Conservation (phyloP, 306 rosid genomes). For the Argentina anserina region DNA sequence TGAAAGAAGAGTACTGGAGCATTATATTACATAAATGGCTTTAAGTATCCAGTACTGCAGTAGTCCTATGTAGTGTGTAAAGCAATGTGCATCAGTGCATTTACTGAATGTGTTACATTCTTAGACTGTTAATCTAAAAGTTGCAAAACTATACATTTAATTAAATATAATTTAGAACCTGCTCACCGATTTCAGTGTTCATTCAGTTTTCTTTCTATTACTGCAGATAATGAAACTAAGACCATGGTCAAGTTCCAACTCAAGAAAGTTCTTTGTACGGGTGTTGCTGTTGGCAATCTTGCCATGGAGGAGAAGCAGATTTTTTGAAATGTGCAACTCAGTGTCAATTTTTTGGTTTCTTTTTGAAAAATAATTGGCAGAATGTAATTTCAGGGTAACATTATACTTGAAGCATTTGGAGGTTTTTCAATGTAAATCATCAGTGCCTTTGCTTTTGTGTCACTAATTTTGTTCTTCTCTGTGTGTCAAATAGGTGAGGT, state of each 20-base stretch:
- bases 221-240: slow-evolving; percentile 63
- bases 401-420: background rate
- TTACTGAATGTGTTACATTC: no score
- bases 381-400: slow-evolving; percentile 41
- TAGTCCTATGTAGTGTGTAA: no score
- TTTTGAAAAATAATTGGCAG: slow-evolving; percentile 81
- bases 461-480: background rate
- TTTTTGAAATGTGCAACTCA: slow-evolving; percentile 66
- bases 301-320: slow-evolving; percentile 77
- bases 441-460: background rate
- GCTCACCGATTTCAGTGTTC: no score
- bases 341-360: slow-evolving; percentile 74
- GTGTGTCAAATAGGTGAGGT: slow-evolving; percentile 48
- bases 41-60: no score
- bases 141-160: no score
- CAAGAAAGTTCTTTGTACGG: slow-evolving; percentile 79
- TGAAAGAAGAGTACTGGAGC: no score
- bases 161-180: no score
- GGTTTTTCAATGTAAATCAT: background rate
- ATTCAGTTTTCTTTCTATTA: no score
- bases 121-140: no score
- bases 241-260: slow-evolving; percentile 77
- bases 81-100: no score
- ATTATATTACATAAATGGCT: no score
- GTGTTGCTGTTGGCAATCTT: slow-evolving; percentile 72